Evolutionary conservation across 108 stramenopile genomes (phyloP), one percentile per base, ranked within the genome.

Genomic region (Nitzschia palea): DNA sequence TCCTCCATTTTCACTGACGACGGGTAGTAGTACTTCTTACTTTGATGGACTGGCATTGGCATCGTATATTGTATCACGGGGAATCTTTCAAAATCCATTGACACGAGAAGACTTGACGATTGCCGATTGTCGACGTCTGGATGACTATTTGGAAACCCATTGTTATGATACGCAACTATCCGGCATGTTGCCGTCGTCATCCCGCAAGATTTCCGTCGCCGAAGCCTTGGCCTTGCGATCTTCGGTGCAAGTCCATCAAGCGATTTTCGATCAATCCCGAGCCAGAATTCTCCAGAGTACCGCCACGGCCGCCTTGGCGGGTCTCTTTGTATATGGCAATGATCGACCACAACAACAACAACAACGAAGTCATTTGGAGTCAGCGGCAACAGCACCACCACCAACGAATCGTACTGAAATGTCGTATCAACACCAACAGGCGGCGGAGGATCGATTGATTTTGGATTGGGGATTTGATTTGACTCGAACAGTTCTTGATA

Each of bases 11-110:
- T 42, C 43, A 1, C 54, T 87, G 55, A 31, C 43, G 12, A 48
- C 48, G 37, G 57, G 55, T 0, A 47, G 36, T 2, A 55, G n/a
- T 17, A 20, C 56, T 43, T 76, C 69, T 29, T 79, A 76, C 70
- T 90, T 87, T 62, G 88, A 90, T 57, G 88, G 88, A 0, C 32
- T 78, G 3, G 86, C 85, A 17, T 59, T 90, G 44, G 88, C 88
- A n/a, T 71, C 86, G 1, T 90, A 81, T 43, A 64, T 86, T 22
- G 82, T 90, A 3, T 80, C 83, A 0, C 83, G 79, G 27, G 86
- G 86, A 20, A 72, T 77, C 6, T 90, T 90, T 57, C 62, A 71
- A 4, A 90, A 90, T 71, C 88, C 88, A 25, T 54, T 86, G 26
- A 90, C 84, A 2, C 65, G 88, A 14, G 68, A 74, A 44, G 71